phyloP scores from a whole-genome alignment of 2,329 filamentous ascomycete species.

The Triangularia setosa region DNA sequence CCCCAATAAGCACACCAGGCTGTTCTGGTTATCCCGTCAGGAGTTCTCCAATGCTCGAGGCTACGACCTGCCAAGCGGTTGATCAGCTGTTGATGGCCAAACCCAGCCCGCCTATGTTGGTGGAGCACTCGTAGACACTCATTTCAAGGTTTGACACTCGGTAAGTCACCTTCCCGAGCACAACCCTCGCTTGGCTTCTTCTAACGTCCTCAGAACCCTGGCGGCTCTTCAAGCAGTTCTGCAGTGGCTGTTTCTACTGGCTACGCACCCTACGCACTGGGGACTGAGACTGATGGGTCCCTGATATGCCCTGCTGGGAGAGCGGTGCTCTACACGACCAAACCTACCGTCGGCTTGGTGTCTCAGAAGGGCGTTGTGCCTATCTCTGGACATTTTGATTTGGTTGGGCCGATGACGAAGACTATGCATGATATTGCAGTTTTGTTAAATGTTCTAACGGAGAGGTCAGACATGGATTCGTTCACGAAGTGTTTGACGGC shows the following conservation, averaged over 20 bases:
- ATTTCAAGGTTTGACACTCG: not conserved
- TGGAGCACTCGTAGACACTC: not conserved
- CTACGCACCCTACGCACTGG: slow-evolving; percentile 2
- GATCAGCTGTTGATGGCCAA: slow-evolving; percentile 4
- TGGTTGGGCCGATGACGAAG: slow-evolving; percentile 4
- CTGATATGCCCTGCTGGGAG: not conserved
- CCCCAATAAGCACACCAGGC: not conserved
- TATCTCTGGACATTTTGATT: not conserved
- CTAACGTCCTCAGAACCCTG: not conserved
- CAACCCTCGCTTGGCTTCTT: not conserved
- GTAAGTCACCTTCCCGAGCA: not conserved
- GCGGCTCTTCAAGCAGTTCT: slow-evolving; percentile 1
- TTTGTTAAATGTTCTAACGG: not conserved
- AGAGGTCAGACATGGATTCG: not conserved
- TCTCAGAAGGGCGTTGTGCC: slow-evolving; percentile 2
- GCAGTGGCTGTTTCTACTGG: slow-evolving; percentile 4
- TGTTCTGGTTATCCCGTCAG: not conserved
- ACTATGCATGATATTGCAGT: not conserved
- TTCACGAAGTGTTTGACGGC: not conserved
- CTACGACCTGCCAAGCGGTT: not conserved
- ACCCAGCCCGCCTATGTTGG: slow-evolving; percentile 4
- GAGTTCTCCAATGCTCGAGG: not conserved
- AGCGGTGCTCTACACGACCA: slow-evolving; percentile 4
- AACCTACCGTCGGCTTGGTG: slow-evolving; percentile 1
- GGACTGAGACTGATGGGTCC: slow-evolving; percentile 6